phyloP scores from a whole-genome alignment of 169 alveolate genomes.

The Cryptosporidium canis region DNA sequence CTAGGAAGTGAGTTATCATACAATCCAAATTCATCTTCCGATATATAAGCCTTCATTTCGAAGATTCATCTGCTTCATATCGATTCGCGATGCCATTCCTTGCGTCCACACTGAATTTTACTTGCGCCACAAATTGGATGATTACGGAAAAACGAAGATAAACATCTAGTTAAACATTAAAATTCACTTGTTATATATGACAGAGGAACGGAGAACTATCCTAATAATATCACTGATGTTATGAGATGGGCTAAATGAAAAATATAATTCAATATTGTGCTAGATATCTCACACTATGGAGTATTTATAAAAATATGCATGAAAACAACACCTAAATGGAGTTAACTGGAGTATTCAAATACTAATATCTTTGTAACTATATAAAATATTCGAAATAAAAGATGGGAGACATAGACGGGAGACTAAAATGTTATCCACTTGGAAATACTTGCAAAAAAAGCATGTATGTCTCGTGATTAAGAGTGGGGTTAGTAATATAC shows the following conservation, averaged over 20 bases:
- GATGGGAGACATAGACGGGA: slow-evolving; percentile 67
- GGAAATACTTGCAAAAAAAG: slow-evolving; percentile 69
- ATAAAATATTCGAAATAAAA: background rate
- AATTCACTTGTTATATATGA: no score
- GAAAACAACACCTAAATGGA: no score
- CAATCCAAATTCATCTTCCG: background rate
- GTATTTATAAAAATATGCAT: no score
- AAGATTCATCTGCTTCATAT: background rate
- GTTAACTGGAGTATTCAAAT: no score
- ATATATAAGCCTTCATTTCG: background rate
- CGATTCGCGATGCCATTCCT: background rate
- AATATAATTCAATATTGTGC: no score
- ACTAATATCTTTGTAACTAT: background rate
- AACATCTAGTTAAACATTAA: background rate
- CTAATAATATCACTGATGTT: no score
- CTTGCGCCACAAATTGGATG: background rate
- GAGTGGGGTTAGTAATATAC: slow-evolving; percentile 68
- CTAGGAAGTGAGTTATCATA: no score
- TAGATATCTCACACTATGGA: no score
- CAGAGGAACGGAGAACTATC: no score
- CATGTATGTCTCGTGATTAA: slow-evolving; percentile 73
- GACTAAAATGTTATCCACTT: slow-evolving; percentile 72
- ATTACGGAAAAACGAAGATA: background rate
- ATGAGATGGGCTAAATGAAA: no score
- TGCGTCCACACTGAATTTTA: background rate